Percentiles rank a stretch among this genome's conserved stretches.
Evolutionary conservation across 805 yeast species (phyloP).

Genomic region (Debaryomyces tyrocola): DNA sequence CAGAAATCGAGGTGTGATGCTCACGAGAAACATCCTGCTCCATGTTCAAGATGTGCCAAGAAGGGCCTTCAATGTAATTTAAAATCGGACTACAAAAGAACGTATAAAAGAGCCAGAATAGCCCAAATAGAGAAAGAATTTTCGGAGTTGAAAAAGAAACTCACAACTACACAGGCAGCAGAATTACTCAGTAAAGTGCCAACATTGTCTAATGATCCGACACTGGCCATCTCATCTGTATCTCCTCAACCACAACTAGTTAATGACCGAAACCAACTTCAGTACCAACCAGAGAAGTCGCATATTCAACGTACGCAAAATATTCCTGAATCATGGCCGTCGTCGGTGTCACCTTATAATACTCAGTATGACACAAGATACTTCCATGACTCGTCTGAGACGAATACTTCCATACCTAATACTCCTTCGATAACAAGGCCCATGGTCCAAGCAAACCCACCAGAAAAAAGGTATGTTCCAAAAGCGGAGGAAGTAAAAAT

Average conservation of each 20-base stretch:
- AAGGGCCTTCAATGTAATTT: constrained; percentile 70
- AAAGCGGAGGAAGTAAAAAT: constrained; percentile 2
- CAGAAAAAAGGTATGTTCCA: neutral
- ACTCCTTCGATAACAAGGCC: constrained; percentile 26
- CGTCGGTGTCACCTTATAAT: constrained; percentile 7
- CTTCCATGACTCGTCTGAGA: constrained; percentile 17
- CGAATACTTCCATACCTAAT: constrained; percentile 26
- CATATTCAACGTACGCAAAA: neutral
- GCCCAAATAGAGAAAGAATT: constrained; percentile 85
- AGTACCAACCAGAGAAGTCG: neutral
- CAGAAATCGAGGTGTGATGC: constrained; percentile 94
- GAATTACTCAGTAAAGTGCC: constrained; percentile 30
- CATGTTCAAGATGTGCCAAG: constrained; percentile 81
- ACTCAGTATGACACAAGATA: constrained; percentile 2
- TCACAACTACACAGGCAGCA: constrained; percentile 36
- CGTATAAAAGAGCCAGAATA: constrained; percentile 81
- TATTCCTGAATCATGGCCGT: constrained; percentile 5
- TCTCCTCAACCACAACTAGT: constrained; percentile 2
- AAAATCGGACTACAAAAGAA: constrained; percentile 81
- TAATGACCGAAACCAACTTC: neutral
- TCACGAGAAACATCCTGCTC: constrained; percentile 65
- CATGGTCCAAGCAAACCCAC: constrained; percentile 1
- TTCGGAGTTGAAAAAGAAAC: constrained; percentile 60
- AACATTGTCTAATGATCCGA: constrained; percentile 10
- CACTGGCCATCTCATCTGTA: neutral